These are phyloP conservation scores for Leccinum pachyderme DNA, from an alignment of 1,284 basidiomycete species.

Conservation along the genomic window DNA sequence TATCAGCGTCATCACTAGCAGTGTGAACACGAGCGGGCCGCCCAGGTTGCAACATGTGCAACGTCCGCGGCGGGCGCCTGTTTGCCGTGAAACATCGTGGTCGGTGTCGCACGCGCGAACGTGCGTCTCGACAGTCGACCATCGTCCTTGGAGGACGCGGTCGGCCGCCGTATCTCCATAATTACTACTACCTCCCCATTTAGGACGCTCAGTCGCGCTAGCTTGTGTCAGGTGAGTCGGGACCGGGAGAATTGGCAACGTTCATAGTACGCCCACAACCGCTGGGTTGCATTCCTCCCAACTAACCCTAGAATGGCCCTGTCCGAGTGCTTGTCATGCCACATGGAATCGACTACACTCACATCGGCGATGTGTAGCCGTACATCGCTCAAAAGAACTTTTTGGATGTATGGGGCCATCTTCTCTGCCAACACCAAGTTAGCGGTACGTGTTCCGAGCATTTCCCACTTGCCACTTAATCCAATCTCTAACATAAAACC, in stretches of 20 bases:
- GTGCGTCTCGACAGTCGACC: slow-evolving; percentile 1
- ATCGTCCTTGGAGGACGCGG: background rate
- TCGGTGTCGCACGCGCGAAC: slow-evolving; percentile 5
- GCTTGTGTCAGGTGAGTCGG: background rate
- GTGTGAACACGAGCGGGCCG: background rate
- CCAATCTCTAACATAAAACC: background rate
- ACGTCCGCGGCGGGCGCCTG: background rate
- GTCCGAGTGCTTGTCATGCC: background rate
- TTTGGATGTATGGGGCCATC: background rate
- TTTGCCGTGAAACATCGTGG: background rate
- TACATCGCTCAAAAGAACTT: background rate
- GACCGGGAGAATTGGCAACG: background rate
- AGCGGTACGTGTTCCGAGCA: background rate
- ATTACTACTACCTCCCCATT: background rate
- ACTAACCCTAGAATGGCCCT: too few species aligned
- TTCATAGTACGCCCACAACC: too few species aligned
- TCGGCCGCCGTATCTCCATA: background rate
- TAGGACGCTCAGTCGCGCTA: background rate
- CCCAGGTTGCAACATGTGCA: background rate
- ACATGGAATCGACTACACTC: background rate
- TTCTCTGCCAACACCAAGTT: background rate
- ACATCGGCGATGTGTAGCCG: background rate
- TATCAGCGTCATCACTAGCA: background rate
- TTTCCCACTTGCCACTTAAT: background rate
- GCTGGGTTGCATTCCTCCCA: too few species aligned